Evolutionary conservation across 164 flowering plant genomes (phyloP), one percentile per base, ranked within the genome.

Genomic region (Sextonia rubra): DNA sequence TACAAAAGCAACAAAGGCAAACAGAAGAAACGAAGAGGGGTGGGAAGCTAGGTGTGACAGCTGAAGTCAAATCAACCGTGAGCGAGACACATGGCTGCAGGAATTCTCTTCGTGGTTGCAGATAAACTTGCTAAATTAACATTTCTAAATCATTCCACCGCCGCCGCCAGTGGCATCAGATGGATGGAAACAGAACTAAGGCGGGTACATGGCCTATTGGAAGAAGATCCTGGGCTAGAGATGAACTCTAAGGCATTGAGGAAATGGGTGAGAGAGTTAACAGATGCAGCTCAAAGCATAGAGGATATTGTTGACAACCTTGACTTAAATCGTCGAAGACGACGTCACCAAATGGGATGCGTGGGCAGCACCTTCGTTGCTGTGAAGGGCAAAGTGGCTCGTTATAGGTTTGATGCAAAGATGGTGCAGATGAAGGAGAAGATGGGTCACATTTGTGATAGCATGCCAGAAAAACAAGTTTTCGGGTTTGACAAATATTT

Each of bases 201-300:
- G 44, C 22, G 69, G 44, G 77, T 82, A 74, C 71, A 67, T 15
- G 56, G 76, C 25, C 79, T 82, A 66, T 24, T 85, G 1, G 63
- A 71, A 63, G 82, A 81, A 27, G 79, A 52, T 18, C 56, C 77
- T 0, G 81, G 75, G 15, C 30, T 12, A 14, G 63, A 61, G 32
- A 22, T 61, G 18, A n/a, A 20, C 20, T 37, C 72, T 29, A 60
- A 69, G 47, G 17, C 55, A 2, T 26, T 80, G 1, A 55, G 70
- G 18, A 47, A 73, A 2, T 77, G 77, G 79, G 74, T 80, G 22
- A 22, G 27, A 1, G 72, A 80, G 2, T 22, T 79, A 3, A 74
- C 61, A 52, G 68, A 75, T 0, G 52, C 75, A 14, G 73, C 82
- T 3, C 66, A 66, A n/a, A 27, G 66, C 18, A 49, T 69, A 3